Base-by-base conservation (phyloP, 306 rosid species). In the Malus sieversii region DNA sequence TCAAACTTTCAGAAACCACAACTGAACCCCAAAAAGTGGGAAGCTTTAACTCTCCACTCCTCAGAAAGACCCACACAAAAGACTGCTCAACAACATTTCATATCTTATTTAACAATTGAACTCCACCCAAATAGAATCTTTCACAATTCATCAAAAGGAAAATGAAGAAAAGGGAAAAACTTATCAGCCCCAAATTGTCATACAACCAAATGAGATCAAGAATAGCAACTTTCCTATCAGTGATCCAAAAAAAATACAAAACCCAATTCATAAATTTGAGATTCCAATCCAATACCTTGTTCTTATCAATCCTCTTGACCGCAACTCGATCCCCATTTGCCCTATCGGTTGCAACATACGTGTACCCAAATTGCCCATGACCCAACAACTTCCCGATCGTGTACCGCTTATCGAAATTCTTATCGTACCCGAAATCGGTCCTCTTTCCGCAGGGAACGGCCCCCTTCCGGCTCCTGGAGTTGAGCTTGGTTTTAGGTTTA, bases 341-440 rank as follows among this genome's bases (percentile, higher is more conserved):
- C 82, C 84, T 89, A 76, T 92, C 92, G 10, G 83, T 67, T 5
- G 98, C 99, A 9, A 90, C 98, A 80, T 90, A 96, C 10, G 99
- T 96, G 61, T 96, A 96, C 23, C 99, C 99, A 78, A 96, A 96
- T 78, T 96, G 99, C 1, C 99, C 99, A 14, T 96, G 98, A 1
- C 99, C 99, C 44, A 96, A 83, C 88, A 96, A 80, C 78, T 96
- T 96, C 68, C 98, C 99, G 16, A 96, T 88, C 75, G 90, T 75
- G 80, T 89, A 96, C 0, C 87, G 77, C 69, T 25, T 58, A 14
- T 85, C 89, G 66, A 96, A 96, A 66, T 92, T 86, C 60, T 96
- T 96, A 33, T 83, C 80, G 63, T 96, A 96, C 23, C 99, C 99
- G 30, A 96, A 96, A 87, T 96, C 99, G 16, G 99, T 96, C n/a